Evolutionary conservation across 306 rosid species (phyloP).

Genomic region (Vachellia pachyceras): DNA sequence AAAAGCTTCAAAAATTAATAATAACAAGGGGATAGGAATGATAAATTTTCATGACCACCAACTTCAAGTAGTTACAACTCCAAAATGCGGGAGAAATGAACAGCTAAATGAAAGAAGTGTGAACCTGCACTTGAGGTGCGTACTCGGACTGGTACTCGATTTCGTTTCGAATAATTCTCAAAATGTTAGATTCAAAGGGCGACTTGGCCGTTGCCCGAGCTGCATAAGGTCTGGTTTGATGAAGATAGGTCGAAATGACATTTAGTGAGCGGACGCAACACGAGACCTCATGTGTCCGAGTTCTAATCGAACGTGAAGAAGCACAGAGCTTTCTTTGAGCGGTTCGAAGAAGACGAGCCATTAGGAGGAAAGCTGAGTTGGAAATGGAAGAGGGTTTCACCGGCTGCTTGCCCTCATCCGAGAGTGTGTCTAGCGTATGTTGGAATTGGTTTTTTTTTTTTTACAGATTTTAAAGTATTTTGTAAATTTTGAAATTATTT

Average conservation of each 20-base stretch:
- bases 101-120: neutral
- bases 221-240: slow-evolving; percentile 11
- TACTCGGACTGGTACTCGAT: slow-evolving; percentile 58
- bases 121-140: slow-evolving; percentile 80
- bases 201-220: slow-evolving; percentile 45
- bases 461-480: too few species aligned
- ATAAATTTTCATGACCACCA: too few species aligned
- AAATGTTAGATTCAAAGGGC: slow-evolving; percentile 67
- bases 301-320: too few species aligned
- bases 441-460: too few species aligned
- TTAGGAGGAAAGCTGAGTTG: too few species aligned
- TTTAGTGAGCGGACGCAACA: neutral
- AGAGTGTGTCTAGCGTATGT: too few species aligned
- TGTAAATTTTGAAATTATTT: too few species aligned
- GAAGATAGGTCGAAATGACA: neutral
- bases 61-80: neutral
- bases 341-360: too few species aligned
- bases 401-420: too few species aligned
- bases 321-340: too few species aligned
- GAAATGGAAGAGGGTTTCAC: too few species aligned
- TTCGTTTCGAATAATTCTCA: slow-evolving; percentile 68
- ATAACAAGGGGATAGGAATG: neutral
- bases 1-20: neutral
- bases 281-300: neutral
- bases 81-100: neutral